These are phyloP conservation scores for Haplosporangium sp. DNA, from an alignment of 371 early-diverging fungal genomes.

Conservation along the genomic window DNA sequence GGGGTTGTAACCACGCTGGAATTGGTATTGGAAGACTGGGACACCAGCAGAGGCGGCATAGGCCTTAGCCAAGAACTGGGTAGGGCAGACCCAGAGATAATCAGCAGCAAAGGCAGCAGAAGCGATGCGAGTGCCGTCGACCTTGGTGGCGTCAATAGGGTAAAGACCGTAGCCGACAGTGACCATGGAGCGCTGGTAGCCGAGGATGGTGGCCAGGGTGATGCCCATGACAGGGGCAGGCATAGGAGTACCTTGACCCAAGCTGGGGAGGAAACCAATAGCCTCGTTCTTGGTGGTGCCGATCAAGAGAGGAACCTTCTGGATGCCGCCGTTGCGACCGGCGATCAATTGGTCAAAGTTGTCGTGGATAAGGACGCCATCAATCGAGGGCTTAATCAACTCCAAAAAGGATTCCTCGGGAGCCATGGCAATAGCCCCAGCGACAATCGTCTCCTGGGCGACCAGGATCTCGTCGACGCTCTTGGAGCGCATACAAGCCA, in stretches of 20 bases:
- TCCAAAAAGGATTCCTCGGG: slow-evolving; percentile 57
- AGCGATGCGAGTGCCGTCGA: slow-evolving; percentile 44
- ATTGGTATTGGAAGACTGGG: slow-evolving; percentile 53
- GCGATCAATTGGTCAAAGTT: slow-evolving; percentile 55
- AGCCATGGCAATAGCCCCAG: slow-evolving; percentile 38
- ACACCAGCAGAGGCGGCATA: slow-evolving; percentile 27
- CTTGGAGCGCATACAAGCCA: slow-evolving; percentile 52
- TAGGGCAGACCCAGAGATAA: slow-evolving; percentile 51
- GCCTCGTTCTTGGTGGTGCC: slow-evolving; percentile 56
- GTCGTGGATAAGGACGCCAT: slow-evolving; percentile 42
- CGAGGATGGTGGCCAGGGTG: slow-evolving; percentile 42
- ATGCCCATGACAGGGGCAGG: slow-evolving; percentile 40
- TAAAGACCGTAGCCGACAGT: slow-evolving; percentile 42
- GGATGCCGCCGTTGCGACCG: slow-evolving; percentile 45
- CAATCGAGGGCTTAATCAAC: slow-evolving; percentile 52
- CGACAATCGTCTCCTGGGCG: slow-evolving; percentile 43
- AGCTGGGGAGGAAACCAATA: slow-evolving; percentile 51
- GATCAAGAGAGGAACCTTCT: slow-evolving; percentile 49
- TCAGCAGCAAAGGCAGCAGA: slow-evolving; percentile 48
- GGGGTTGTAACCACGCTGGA: slow-evolving; percentile 47
- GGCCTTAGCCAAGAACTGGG: slow-evolving; percentile 49
- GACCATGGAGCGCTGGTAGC: slow-evolving; percentile 49
- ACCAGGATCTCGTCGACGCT: slow-evolving; percentile 27
- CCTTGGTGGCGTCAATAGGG: slow-evolving; percentile 33
- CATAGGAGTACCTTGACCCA: slow-evolving; percentile 53